Base-by-base conservation (phyloP, 2,329 filamentous ascomycete genomes). In the Aureobasidium mangrovei region DNA sequence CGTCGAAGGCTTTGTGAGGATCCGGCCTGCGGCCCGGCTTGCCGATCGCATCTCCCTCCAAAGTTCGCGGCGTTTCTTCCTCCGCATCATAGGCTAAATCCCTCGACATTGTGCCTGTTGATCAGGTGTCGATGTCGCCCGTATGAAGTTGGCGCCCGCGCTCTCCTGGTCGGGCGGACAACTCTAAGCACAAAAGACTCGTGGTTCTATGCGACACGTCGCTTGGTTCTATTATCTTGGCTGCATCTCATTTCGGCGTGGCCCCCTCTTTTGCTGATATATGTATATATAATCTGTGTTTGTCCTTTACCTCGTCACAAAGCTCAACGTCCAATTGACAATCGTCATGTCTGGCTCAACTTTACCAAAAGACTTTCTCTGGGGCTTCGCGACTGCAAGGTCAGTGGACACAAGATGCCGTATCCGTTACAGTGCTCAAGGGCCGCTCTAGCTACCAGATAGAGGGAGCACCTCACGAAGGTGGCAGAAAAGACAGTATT, bases 401-500 rank as follows among this genome's bases (percentile, higher is more conserved):
- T 65, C 9, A 57, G 57, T 49, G n/a, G 2, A 18, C 3, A 3
- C 10, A 29, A 7, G 6, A 44, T 9, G 8, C 24, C 26, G 26
- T 7, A 12, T 38, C 6, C 27, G 6, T 4, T 26, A 12, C 1
- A 8, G 31, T 29, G 38, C 26, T 44, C 4, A 40, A 38, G 6
- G n/a, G 31, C 32, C 10, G 8, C 24, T 53, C 38, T 65, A 93
- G 88, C 67, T 94, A 93, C 74, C 88, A 95, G 69, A 86, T 95
- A 62, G 89, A 95, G 74, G 89, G 89, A 56, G 83, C 82, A 45
- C 75, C 78, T 38, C 75, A 85, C 45, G 80, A 84, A 65, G 88
- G 91, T 66, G 89, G 88, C 60, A 86, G 88, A 60, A 85, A 81
- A 26, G 83, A 87, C 53, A 88, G 85, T 58, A 93, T 94, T 69